Percentiles rank a stretch among this genome's conserved stretches.
Conservation (phyloP, 78 protist genomes). For the Dictyostelium brefeldianum region DNA sequence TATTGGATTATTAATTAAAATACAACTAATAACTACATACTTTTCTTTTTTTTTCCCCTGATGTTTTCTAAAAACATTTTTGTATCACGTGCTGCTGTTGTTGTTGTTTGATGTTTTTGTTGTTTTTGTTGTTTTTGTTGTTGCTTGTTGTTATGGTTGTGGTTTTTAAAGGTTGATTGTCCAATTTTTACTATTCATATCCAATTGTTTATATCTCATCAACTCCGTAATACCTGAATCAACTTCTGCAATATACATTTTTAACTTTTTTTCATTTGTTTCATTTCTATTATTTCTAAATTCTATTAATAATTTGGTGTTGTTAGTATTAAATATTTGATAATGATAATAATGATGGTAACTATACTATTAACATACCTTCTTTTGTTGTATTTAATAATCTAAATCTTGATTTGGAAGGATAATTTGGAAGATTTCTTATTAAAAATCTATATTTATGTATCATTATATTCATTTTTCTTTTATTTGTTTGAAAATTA, state of each 20-base stretch:
- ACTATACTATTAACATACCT: conserved; percentile 49
- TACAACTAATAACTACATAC: no score
- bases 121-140: background rate
- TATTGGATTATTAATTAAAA: no score
- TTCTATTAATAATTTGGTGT: background rate
- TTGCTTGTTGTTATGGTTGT: no score
- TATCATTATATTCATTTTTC: conserved; percentile 18
- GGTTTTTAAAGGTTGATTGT: conserved; percentile 18
- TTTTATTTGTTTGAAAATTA: background rate
- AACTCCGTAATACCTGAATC: conserved; percentile 73
- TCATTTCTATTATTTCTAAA: conserved; percentile 59
- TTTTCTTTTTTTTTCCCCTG: no score
- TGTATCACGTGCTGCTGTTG: background rate
- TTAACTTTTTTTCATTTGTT: conserved; percentile 18
- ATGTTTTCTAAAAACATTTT: no score
- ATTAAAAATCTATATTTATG: conserved; percentile 75
- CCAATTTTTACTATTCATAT: conserved; percentile 37
- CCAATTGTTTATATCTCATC: conserved; percentile 36
- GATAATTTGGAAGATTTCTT: conserved; percentile 60
- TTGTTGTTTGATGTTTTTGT: background rate
- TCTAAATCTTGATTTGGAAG: conserved; percentile 49
- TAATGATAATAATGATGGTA: background rate
- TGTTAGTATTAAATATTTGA: background rate
- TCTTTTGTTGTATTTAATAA: conserved; percentile 34
- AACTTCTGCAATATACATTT: conserved; percentile 20